phyloP scores from a whole-genome alignment of 163 green algal species.

The Scenedesmus sp. region DNA sequence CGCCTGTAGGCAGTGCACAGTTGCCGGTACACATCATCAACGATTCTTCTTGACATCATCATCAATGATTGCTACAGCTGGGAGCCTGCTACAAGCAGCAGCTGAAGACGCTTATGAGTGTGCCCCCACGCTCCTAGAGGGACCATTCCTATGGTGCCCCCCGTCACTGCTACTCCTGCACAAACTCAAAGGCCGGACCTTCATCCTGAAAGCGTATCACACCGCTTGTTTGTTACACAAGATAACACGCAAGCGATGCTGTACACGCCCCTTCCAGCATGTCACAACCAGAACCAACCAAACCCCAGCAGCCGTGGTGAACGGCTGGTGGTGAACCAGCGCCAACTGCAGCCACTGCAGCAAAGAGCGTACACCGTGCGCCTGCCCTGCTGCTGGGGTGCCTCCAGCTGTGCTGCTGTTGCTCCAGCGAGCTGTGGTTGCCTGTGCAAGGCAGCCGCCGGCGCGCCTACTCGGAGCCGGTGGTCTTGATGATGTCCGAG shows the following conservation, averaged over 20 bases:
- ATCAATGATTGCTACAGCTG: no score
- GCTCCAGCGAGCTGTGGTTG: not conserved
- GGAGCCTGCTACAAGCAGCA: no score
- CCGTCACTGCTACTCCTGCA: no score
- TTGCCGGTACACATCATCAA: no score
- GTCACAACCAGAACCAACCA: not conserved
- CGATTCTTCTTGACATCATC: no score
- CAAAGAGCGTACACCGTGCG: not conserved
- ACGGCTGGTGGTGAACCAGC: no score
- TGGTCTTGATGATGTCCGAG: constrained; percentile 91
- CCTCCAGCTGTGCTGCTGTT: not conserved
- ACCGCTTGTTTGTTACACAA: not conserved
- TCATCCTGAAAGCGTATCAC: not conserved
- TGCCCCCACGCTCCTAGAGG: no score
- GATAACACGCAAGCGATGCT: not conserved
- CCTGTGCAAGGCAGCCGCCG: not conserved
- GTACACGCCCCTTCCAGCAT: not conserved
- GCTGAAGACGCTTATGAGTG: no score
- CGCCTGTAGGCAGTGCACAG: no score
- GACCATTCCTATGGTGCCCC: no score
- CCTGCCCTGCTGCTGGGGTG: not conserved
- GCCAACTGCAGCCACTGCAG: not conserved
- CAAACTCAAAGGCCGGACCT: no score
- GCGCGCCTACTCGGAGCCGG: constrained; percentile 1
- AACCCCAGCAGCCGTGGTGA: not conserved